A percentile compares a stretch with the other conserved stretches of the same genome.
phyloP scores from a whole-genome alignment of 2,329 filamentous ascomycete species.

The Ascomycota sp. region DNA sequence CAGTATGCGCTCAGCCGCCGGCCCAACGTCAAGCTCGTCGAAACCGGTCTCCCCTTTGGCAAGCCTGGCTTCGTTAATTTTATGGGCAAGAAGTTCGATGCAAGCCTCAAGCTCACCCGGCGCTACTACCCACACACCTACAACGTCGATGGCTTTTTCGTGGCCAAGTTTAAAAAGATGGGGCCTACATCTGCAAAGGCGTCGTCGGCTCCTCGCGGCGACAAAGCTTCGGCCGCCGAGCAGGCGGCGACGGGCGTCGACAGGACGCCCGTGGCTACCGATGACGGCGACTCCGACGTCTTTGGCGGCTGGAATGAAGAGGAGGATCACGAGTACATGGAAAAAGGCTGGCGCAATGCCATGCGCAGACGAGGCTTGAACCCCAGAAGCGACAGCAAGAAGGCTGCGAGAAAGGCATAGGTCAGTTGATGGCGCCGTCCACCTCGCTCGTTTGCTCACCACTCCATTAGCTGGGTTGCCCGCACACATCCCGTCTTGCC shows the following conservation, averaged over 20 bases:
- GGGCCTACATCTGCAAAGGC: slow-evolving; percentile 45
- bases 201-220: slow-evolving; percentile 11
- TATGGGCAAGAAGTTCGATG: slow-evolving; percentile 78
- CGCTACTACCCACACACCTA: slow-evolving; percentile 79
- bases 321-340: slow-evolving; percentile 48
- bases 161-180: slow-evolving; percentile 89
- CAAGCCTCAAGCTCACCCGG: slow-evolving; percentile 58
- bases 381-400: slow-evolving; percentile 33
- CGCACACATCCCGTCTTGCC: no score
- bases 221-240: slow-evolving; percentile 6
- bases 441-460: not conserved
- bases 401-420: slow-evolving; percentile 8
- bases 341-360: slow-evolving; percentile 48
- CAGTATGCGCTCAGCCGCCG: slow-evolving; percentile 80
- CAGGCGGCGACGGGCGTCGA: slow-evolving; percentile 29
- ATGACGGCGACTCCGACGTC: slow-evolving; percentile 25
- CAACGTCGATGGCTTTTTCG: slow-evolving; percentile 96
- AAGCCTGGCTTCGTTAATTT: slow-evolving; percentile 80
- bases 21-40: slow-evolving; percentile 81
- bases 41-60: slow-evolving; percentile 74
- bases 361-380: slow-evolving; percentile 55
- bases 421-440: not conserved
- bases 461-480: not conserved
- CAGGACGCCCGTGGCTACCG: slow-evolving; percentile 39
- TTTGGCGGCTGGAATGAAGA: slow-evolving; percentile 59